Percentiles rank a stretch among this genome's conserved stretches.
phyloP scores from a whole-genome alignment of 306 rosid genomes.

The Ochetophila trinervis region DNA sequence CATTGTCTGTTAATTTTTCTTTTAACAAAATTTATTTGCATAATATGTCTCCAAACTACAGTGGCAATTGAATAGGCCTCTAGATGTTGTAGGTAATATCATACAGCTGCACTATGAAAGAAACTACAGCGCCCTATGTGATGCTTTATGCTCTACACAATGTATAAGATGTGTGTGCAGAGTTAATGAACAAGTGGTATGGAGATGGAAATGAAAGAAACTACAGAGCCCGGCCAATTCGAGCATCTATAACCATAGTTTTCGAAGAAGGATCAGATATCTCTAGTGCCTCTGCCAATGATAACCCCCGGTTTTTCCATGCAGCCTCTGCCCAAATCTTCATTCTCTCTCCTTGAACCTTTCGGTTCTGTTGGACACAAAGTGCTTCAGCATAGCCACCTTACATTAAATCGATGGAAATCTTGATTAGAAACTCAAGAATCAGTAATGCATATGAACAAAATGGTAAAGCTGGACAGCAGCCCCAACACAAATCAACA shows the following conservation, averaged over 20 bases:
- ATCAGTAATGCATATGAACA: no score
- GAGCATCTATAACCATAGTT: constrained; percentile 53
- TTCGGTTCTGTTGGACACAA: constrained; percentile 65
- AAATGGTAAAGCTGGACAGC: no score
- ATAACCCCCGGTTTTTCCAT: constrained; percentile 64
- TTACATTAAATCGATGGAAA: constrained; percentile 18
- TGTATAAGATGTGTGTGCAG: background rate
- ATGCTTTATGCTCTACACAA: background rate
- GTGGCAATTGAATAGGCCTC: background rate
- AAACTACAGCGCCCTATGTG: constrained; percentile 40
- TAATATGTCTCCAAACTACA: background rate
- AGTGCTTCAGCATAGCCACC: constrained; percentile 83
- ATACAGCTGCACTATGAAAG: background rate
- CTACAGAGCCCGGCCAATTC: constrained; percentile 63
- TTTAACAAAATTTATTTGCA: no score
- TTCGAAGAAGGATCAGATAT: constrained; percentile 39
- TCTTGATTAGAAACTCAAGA: background rate
- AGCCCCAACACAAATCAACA: no score
- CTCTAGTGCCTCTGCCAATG: constrained; percentile 69
- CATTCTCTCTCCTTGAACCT: constrained; percentile 62
- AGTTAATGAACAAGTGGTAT: background rate
- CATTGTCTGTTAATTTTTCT: no score
- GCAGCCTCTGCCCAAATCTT: constrained; percentile 53
- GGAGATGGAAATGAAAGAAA: constrained; percentile 9
- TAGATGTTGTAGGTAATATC: background rate